phyloP scores from a whole-genome alignment of 352 stramenopile species.

The Pythium grandisporangium region DNA sequence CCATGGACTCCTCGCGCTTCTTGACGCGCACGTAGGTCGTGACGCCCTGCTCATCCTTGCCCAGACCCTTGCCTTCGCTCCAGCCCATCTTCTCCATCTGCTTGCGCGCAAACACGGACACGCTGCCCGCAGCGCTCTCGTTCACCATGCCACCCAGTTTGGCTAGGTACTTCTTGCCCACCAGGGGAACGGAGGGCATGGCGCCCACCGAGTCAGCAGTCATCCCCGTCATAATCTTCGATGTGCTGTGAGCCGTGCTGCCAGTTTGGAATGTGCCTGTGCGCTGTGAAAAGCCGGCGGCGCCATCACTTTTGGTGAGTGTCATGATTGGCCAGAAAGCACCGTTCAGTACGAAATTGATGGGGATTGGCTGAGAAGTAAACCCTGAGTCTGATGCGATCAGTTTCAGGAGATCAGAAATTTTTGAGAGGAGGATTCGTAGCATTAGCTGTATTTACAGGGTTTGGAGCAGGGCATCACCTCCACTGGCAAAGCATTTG shows the following conservation, averaged over 20 bases:
- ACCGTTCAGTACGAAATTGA: too few species aligned
- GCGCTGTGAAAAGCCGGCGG: constrained; percentile 8
- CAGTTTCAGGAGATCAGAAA: too few species aligned
- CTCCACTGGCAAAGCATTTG: constrained; percentile 34
- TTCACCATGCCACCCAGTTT: constrained; percentile 78
- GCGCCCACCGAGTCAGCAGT: not conserved
- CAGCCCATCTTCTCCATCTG: constrained; percentile 96
- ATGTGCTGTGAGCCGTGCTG: too few species aligned
- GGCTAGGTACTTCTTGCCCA: constrained; percentile 79
- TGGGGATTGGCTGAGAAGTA: too few species aligned
- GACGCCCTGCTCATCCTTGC: constrained; percentile 93
- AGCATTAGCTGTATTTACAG: too few species aligned
- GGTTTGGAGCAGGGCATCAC: constrained; percentile 21
- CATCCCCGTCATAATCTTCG: constrained; percentile 1
- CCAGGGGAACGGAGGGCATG: constrained; percentile 35
- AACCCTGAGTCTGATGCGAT: too few species aligned
- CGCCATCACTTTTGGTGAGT: constrained; percentile 14
- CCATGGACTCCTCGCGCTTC: constrained; percentile 90
- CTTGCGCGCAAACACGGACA: constrained; percentile 73
- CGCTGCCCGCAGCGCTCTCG: constrained; percentile 44
- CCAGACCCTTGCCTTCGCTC: constrained; percentile 92
- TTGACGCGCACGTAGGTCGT: constrained; percentile 91
- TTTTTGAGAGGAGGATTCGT: too few species aligned
- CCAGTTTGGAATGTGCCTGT: not conserved
- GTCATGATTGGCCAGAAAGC: too few species aligned